phyloP scores from a whole-genome alignment of 345 rosid genomes.

The Theobroma cacao region DNA sequence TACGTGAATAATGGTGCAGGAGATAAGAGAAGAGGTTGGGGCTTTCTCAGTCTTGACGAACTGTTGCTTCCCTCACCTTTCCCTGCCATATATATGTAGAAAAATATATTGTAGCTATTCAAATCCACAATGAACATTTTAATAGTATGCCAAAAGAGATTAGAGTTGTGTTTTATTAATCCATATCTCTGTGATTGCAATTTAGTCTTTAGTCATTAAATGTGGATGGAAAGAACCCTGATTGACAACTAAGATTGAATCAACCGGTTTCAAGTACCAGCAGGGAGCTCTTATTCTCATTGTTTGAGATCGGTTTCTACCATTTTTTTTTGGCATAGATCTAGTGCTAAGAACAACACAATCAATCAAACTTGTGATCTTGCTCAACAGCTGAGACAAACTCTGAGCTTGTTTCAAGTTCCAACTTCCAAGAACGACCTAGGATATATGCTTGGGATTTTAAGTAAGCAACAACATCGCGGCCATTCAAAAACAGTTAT shows the following conservation, averaged over 20 bases:
- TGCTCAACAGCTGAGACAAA: background rate
- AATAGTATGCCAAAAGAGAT: background rate
- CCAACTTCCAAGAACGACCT: background rate
- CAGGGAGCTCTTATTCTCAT: background rate
- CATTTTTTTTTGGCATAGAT: background rate
- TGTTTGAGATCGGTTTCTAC: background rate
- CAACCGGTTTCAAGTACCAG: background rate
- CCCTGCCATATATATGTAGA: background rate
- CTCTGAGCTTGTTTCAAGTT: background rate
- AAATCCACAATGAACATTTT: background rate
- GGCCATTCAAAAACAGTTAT: background rate
- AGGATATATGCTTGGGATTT: background rate
- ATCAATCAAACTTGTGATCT: background rate
- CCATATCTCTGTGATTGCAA: background rate
- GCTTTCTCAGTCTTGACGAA: background rate
- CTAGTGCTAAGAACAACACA: background rate
- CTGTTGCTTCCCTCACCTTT: background rate
- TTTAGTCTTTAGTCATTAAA: background rate
- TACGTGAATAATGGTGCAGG: background rate
- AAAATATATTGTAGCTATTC: conserved; percentile 4
- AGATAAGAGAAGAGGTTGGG: background rate
- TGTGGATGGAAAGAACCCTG: background rate
- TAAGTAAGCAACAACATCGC: background rate
- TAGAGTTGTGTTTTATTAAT: background rate
- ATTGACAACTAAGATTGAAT: background rate